Base-by-base conservation (phyloP, 164 flowering plant species). In the Dillenia turbinata region DNA sequence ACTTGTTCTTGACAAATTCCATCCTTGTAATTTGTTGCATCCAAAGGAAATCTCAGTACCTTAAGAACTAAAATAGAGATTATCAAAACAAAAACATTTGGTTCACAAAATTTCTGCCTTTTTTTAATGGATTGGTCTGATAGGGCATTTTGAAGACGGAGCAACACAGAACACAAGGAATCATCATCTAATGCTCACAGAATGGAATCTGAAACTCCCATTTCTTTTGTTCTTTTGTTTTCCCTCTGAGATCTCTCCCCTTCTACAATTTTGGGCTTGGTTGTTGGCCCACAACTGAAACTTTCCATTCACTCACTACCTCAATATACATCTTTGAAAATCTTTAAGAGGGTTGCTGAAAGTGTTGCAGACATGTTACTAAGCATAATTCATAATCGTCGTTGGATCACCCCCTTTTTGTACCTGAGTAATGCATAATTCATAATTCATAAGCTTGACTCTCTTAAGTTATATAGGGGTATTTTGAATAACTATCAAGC, bases 131-230 rank as follows among this genome's bases (percentile, higher is more conserved):
- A 26, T 26, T 26, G 53, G 14, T 50, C 14, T 12, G 14, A 50
- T 12, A 9, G 53, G 15, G 15, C 15, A 52, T 16, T 26, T 26
- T 26, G 33, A 26, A 26, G 33, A 52, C 16, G 16, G 54, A 52
- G 54, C n/a, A n/a, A n/a, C n/a, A n/a, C n/a, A n/a, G n/a, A n/a
- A n/a, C 54, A 52, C 54, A 15, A 52, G 24, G 54, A 52, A 52
- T 52, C 54, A 52, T 52, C 54, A 9, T 6, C 10, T 52, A 15
- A 15, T 52, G 54, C 24, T 8, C 17, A 16, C 16, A 17, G 22
- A 52, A 17, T 52, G 24, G 54, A 52, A 52, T 52, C 54, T 52
- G 24, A 16, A 15, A 14, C 11, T 11, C 16, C 22, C 54, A 2
- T 52, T 15, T 15, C 54, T 6, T 52, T 52, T 15, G 16, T 12